Conservation (phyloP, 805 yeast genomes). For the Hyphopichia homilentoma region DNA sequence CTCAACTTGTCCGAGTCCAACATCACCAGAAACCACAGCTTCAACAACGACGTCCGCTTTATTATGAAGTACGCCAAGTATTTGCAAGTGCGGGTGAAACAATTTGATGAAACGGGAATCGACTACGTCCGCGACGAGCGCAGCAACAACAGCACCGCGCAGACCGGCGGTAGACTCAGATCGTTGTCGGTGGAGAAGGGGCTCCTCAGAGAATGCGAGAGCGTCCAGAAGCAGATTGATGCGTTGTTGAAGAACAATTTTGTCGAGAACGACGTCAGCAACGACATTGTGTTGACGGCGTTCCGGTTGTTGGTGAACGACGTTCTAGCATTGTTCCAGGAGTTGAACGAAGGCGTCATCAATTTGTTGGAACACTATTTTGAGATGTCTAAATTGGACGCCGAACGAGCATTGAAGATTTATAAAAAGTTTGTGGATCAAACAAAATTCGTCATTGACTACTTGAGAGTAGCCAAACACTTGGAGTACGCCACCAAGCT, state of each 20-base stretch:
- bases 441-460: conserved; percentile 84
- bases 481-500: conserved; percentile 81
- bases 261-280: conserved; percentile 74
- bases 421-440: conserved; percentile 82
- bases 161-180: conserved; percentile 59
- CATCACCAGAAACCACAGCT: conserved; percentile 35
- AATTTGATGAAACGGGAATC: conserved; percentile 56
- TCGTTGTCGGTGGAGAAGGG: conserved; percentile 71
- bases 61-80: conserved; percentile 70
- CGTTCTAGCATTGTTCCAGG: conserved; percentile 79
- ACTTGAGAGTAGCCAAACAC: conserved; percentile 84
- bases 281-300: conserved; percentile 79
- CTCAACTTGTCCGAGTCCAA: conserved; percentile 40
- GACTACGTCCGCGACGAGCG: conserved; percentile 80
- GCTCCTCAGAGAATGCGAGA: conserved; percentile 75
- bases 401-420: conserved; percentile 78
- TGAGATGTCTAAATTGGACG: conserved; percentile 84
- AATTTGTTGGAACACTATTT: conserved; percentile 91
- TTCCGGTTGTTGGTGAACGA: conserved; percentile 90
- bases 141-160: conserved; percentile 40
- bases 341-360: conserved; percentile 92
- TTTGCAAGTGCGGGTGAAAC: conserved; percentile 62
- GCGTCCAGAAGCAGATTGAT: conserved; percentile 78
- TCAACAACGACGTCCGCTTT: conserved; percentile 48
- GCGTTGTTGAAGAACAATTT: conserved; percentile 71